Conservation (phyloP, 23 red algal species). For the Chondrus crispus region DNA sequence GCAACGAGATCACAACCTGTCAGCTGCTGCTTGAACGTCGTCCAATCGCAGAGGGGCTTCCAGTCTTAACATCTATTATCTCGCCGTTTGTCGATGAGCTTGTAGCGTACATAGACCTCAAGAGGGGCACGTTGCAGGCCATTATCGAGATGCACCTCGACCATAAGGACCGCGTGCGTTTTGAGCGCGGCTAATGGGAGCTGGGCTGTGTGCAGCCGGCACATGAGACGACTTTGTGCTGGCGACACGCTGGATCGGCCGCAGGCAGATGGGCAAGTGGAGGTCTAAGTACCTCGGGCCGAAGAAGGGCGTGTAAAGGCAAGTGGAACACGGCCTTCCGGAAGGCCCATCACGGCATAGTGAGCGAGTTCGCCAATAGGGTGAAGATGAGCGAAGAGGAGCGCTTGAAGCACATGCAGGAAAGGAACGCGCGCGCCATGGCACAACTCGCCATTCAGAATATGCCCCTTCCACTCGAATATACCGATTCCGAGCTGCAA, state of each 20-base stretch:
- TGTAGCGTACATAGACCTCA: conserved; percentile 27
- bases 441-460: background rate
- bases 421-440: conserved; percentile 16
- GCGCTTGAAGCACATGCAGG: conserved; percentile 19
- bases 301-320: background rate
- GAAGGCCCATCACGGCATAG: conserved; percentile 13
- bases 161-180: background rate
- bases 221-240: background rate
- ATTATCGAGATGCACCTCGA: conserved; percentile 19
- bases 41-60: conserved; percentile 24
- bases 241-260: conserved; percentile 19
- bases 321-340: background rate
- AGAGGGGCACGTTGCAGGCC: background rate
- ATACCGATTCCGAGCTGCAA: background rate
- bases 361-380: conserved; percentile 27
- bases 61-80: background rate
- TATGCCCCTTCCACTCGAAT: background rate
- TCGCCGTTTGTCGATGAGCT: conserved; percentile 11
- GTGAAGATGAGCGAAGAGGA: background rate
- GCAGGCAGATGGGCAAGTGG: background rate
- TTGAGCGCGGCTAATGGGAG: conserved; percentile 36
- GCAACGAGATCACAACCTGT: conserved; percentile 22
- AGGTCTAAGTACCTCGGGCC: conserved; percentile 6
- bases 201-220: conserved; percentile 1
- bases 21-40: background rate